Evolutionary conservation across 2,329 filamentous ascomycete species (phyloP), one percentile per base, ranked within the genome.

Genomic region (Leptographium lundbergii): DNA sequence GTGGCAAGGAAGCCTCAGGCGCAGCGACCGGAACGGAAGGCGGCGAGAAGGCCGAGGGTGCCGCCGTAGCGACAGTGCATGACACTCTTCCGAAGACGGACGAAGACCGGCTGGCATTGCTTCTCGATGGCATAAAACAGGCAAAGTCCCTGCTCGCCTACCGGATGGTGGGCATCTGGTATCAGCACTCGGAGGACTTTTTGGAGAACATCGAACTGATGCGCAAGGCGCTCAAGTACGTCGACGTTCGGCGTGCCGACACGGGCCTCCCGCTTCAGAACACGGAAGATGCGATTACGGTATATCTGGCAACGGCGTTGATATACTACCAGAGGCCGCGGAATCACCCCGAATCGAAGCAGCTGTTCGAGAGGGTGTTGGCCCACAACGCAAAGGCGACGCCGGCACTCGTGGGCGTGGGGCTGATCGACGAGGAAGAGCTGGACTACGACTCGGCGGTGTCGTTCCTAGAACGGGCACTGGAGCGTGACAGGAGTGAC

Each of bases 371-470:
- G 65, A 81, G 81, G 34, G 88, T 97, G 6, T 77, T 99, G 0
- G 76, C 82, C 54, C 82, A 87, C 29, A 90, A 95, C 59, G 80
- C 85, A 2, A 82, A 81, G 3, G 91, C 88, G 0, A 95, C 91
- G 0, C 75, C 84, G 34, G 91, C 91, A 2, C 76, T 99, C 62
- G 88, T 97, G 53, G 94, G 94, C 0, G 84, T 96, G 39, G 95
- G 94, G 1, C 73, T 97, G 27, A 92, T 99, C 48, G 86, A 91
- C 54, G 91, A 96, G 70, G 94, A 97, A 66, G 91, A 96, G 64
- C 87, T 96, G 66, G 88, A 97, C 63, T 96, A 89, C 66, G 77
- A 81, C 54, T 80, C 89, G 66, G 94, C 95, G 0, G 84, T 91
- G 47, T 81, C 87, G 32, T 96, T 95, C 67, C 74, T 99, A 14